Evolutionary conservation across 2,329 filamentous ascomycete species (phyloP).

Genomic region (Fusarium multiceps): DNA sequence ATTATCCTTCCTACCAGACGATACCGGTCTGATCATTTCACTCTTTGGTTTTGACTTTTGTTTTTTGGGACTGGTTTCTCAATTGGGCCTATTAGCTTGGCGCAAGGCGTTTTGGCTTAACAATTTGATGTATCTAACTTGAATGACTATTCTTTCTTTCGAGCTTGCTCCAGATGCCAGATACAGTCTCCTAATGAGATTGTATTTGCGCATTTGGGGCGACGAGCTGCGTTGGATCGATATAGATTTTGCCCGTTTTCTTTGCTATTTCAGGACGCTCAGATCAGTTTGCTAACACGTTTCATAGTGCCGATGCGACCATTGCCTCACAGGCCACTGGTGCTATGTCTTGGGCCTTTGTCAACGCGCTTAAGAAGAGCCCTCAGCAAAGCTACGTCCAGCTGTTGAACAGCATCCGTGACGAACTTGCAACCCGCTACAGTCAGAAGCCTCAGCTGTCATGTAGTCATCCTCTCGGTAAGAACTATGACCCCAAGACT

Average conservation of each 20-base stretch:
- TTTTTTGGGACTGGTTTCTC: constrained; percentile 21
- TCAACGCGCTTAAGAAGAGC: constrained; percentile 92
- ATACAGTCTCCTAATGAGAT: constrained; percentile 46
- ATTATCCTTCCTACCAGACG: constrained; percentile 27
- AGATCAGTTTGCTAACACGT: constrained; percentile 27
- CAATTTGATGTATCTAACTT: constrained; percentile 35
- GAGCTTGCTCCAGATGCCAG: constrained; percentile 57
- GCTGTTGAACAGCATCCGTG: constrained; percentile 94
- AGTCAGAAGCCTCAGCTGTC: constrained; percentile 96
- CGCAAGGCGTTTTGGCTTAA: constrained; percentile 32
- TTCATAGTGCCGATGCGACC: constrained; percentile 83
- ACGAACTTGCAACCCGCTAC: constrained; percentile 89
- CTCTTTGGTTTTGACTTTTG: constrained; percentile 13
- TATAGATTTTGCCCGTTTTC: background rate
- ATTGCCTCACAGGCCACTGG: constrained; percentile 92
- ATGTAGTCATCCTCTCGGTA: constrained; percentile 96
- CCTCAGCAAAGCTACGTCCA: constrained; percentile 98
- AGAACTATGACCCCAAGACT: constrained; percentile 46
- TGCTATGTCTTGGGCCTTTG: constrained; percentile 98
- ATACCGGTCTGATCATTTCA: constrained; percentile 25
- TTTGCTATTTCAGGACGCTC: background rate
- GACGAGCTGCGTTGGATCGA: constrained; percentile 58
- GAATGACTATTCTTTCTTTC: constrained; percentile 42
- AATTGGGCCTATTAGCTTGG: constrained; percentile 26
- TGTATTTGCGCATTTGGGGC: constrained; percentile 58